Base-by-base conservation (phyloP, 208 protist species). In the Acanthamoeba triangularis region DNA sequence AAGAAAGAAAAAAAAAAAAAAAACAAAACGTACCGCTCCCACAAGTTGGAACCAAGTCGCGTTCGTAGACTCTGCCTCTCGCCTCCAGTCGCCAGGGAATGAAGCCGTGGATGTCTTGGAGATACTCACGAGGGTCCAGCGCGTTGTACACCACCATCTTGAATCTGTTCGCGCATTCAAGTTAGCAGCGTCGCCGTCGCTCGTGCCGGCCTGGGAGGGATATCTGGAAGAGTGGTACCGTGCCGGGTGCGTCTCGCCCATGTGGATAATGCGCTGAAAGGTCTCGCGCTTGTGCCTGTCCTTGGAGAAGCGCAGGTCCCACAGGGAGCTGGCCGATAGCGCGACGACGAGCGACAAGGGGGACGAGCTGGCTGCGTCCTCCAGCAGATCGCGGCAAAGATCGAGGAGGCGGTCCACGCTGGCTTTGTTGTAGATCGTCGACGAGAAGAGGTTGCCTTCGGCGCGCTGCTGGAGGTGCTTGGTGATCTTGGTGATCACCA, bases 31-130 rank as follows among this genome's bases (percentile, higher is more conserved):
- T 30, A 61, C 30, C 56, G 18, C 13, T 69, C 5, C 13, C 23
- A 47, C 54, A 14, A 52, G 23, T 11, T 25, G 23, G 82, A n/a
- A 3, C 54, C 1, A 82, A 7, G 13, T 90, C 41, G 23, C 35
- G 20, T 69, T 91, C 84, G 37, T n/a, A n/a, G 8, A 94, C 16
- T 18, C 90, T 7, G 7, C 90, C 69, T 76, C 90, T 67, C 7
- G 90, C 90, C 56, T 94, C 90, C 3, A 94, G 33, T 23, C 90
- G 59, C 90, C 90, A 94, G 28, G 59, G 90, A 54, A 94, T 74
- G 65, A 74, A 94, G 16, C n/a, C 44, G 65, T 94, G 90, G 37
- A 94, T 35, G 44, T 94, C 67, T 1, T 44, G 11, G 7, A 84
- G 44, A 33, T 94, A 94, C 41, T 94, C 90, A 28, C 44, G 41